Evolutionary conservation across 495 filamentous ascomycete genomes (phyloP).

Genomic region (Aspergillus homomorphus): DNA sequence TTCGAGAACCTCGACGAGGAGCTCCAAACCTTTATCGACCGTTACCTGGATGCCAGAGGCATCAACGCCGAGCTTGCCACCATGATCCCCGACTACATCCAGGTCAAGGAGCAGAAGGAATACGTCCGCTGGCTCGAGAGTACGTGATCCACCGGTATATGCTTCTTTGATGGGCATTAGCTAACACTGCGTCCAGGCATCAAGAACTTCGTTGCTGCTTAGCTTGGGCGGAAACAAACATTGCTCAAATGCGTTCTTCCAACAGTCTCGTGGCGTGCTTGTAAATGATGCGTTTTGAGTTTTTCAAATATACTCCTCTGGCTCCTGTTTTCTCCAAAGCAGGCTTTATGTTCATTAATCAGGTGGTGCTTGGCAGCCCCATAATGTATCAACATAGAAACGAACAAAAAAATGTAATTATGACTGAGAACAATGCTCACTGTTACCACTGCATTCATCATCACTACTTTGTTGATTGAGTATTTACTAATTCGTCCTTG

Average conservation of each 20-base stretch:
- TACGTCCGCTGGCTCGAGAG: slow-evolving; percentile 87
- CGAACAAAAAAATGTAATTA: slow-evolving; percentile 15
- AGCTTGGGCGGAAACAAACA: slow-evolving; percentile 23
- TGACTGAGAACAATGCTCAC: slow-evolving; percentile 12
- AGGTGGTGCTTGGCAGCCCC: slow-evolving; percentile 4
- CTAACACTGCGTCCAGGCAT: slow-evolving; percentile 48
- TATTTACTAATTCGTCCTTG: no score
- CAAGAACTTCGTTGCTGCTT: slow-evolving; percentile 72
- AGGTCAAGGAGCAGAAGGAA: slow-evolving; percentile 98
- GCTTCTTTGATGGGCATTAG: not conserved
- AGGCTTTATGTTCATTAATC: not conserved
- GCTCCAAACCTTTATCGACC: slow-evolving; percentile 84
- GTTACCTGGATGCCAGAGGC: slow-evolving; percentile 91
- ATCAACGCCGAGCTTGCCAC: slow-evolving; percentile 82
- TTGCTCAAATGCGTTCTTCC: not conserved
- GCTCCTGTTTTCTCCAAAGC: not conserved
- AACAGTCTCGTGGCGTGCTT: not conserved
- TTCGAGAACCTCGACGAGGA: slow-evolving; percentile 96
- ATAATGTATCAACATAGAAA: slow-evolving; percentile 26
- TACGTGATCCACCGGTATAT: slow-evolving; percentile 33
- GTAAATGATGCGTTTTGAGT: not conserved
- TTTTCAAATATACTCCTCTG: not conserved
- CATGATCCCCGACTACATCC: slow-evolving; percentile 94
- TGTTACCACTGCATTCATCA: no score
- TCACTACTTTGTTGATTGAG: no score